These are phyloP conservation scores for Aureobasidium sp. DNA, from an alignment of 2,329 filamentous ascomycete genomes.

Conservation along the genomic window DNA sequence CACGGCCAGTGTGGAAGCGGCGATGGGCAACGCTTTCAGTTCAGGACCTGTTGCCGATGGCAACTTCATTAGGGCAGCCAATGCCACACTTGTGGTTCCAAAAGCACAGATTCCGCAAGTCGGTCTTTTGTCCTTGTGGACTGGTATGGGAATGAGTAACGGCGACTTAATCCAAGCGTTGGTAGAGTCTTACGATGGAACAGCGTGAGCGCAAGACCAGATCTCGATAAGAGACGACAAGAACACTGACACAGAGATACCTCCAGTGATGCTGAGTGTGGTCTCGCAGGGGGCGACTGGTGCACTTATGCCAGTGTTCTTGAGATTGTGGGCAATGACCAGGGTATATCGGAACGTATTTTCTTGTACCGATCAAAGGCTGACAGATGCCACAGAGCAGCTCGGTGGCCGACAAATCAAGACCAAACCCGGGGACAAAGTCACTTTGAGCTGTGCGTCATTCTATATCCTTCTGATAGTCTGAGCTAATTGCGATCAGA, in stretches of 20 bases:
- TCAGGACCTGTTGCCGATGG: neutral
- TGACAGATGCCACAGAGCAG: too few species aligned
- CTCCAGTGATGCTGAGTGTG: neutral
- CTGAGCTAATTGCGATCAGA: slow-evolving; percentile 18
- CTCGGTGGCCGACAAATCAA: neutral
- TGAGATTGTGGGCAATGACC: too few species aligned
- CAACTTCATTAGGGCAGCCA: neutral
- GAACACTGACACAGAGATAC: neutral
- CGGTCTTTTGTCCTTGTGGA: neutral
- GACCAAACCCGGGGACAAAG: neutral
- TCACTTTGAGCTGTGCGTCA: neutral
- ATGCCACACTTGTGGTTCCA: neutral
- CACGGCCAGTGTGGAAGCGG: too few species aligned
- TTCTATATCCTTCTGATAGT: neutral
- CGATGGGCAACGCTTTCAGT: neutral
- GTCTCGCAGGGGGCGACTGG: neutral
- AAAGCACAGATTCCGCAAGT: neutral
- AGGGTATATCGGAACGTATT: too few species aligned
- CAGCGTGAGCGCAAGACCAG: too few species aligned
- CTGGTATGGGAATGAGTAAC: neutral
- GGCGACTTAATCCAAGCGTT: neutral
- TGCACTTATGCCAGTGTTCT: neutral
- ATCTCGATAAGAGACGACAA: too few species aligned
- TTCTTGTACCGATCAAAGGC: too few species aligned
- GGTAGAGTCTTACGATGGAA: neutral